phyloP scores from a whole-genome alignment of 805 yeast genomes.

The Wickerhamomyces mucosus region DNA sequence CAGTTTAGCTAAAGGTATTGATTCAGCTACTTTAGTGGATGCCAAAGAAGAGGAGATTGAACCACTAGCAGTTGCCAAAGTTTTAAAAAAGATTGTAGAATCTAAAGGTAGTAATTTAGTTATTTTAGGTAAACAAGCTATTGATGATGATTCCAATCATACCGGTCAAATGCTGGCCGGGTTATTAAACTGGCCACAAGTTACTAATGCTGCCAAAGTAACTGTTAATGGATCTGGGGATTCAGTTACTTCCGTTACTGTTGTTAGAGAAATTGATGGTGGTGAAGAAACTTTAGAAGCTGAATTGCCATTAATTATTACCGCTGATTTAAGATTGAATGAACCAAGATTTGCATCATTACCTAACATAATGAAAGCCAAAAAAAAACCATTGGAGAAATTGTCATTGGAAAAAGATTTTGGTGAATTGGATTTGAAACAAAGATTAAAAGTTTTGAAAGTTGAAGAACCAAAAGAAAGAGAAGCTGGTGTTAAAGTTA shows the following conservation, averaged over 20 bases:
- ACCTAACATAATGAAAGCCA: constrained; percentile 97
- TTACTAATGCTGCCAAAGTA: constrained; percentile 88
- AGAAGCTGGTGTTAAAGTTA: constrained; percentile 73
- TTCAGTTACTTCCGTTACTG: constrained; percentile 47
- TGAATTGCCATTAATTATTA: constrained; percentile 73
- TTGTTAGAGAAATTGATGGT: constrained; percentile 91
- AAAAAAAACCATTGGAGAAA: constrained; percentile 83
- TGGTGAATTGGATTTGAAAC: constrained; percentile 47
- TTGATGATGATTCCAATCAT: constrained; percentile 91
- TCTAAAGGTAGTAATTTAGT: constrained; percentile 67
- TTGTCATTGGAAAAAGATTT: constrained; percentile 50
- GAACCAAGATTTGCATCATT: constrained; percentile 93
- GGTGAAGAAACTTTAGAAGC: constrained; percentile 81
- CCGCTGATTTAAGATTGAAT: constrained; percentile 89
- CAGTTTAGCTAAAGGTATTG: constrained; percentile 93
- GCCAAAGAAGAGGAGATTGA: constrained; percentile 67
- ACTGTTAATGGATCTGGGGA: constrained; percentile 40
- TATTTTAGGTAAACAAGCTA: constrained; percentile 91
- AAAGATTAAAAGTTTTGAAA: constrained; percentile 57
- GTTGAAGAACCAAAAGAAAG: constrained; percentile 84
- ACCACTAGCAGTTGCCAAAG: constrained; percentile 84
- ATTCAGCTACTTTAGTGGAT: constrained; percentile 73
- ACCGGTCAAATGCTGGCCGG: constrained; percentile 98
- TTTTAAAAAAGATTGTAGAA: constrained; percentile 64
- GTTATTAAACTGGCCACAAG: constrained; percentile 90